Conservation (phyloP, 2,329 filamentous ascomycete species). For the Xenoacremonium recifei region DNA sequence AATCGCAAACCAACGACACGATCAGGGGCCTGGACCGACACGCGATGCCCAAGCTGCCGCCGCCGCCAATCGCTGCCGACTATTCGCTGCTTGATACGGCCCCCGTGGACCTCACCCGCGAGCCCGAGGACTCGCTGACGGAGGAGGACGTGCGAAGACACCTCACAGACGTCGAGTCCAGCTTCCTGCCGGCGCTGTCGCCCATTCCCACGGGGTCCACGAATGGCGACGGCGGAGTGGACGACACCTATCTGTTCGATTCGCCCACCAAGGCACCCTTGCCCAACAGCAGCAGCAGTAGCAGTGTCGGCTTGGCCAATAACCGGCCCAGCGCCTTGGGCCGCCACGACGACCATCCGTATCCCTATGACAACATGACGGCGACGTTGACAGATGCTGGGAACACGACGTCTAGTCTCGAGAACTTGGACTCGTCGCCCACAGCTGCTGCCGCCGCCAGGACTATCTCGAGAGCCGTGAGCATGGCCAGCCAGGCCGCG, state of each 20-base stretch:
- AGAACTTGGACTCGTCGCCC: slow-evolving; percentile 56
- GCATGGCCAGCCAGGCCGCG: slow-evolving; percentile 37
- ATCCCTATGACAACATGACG: slow-evolving; percentile 20
- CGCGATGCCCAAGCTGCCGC: slow-evolving; percentile 17
- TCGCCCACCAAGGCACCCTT: slow-evolving; percentile 34
- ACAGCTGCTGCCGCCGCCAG: slow-evolving; percentile 54
- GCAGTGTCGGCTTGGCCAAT: no score
- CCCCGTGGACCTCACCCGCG: slow-evolving; percentile 33
- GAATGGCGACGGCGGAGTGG: slow-evolving; percentile 34
- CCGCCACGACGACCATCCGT: no score
- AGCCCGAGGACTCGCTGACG: slow-evolving; percentile 46
- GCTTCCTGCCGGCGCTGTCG: slow-evolving; percentile 59
- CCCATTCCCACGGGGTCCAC: slow-evolving; percentile 49
- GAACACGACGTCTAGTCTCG: slow-evolving; percentile 50
- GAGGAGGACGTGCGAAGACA: slow-evolving; percentile 56
- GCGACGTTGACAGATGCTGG: slow-evolving; percentile 29
- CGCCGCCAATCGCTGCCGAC: slow-evolving; percentile 26
- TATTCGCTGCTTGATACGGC: slow-evolving; percentile 43
- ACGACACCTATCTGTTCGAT: slow-evolving; percentile 63
- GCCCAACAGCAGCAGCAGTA: slow-evolving; percentile 8
- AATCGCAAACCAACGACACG: background rate
- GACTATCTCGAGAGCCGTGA: slow-evolving; percentile 51
- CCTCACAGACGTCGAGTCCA: slow-evolving; percentile 64
- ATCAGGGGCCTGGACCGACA: slow-evolving; percentile 7
- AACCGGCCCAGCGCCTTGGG: slow-evolving; percentile 16